Base-by-base conservation (phyloP, 345 rosid genomes). In the Pseudoturritis turrita region DNA sequence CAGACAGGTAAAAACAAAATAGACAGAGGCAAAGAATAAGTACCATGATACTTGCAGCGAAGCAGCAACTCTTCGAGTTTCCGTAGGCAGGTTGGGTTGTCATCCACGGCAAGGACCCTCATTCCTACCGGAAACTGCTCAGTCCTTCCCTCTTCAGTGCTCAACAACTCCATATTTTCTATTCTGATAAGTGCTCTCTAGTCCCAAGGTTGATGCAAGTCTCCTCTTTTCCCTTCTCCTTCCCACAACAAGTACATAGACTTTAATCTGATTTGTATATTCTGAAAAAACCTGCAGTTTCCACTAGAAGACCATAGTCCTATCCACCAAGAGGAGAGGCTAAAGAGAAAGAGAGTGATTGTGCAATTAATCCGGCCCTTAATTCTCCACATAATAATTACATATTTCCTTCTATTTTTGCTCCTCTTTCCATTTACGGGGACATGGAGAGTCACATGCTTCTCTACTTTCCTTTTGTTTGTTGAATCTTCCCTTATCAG, bases 51-150 rank as follows among this genome's bases (percentile, higher is more conserved):
- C 47, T 90, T 85, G 86, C 95, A 90, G 13, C 83, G 78, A 71
- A 85, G 88, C 65, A 90, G 88, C 70, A 90, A 75, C 65, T 85
- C 79, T 65, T 88, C 85, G 3, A 90, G 78, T 65, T 80, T 56
- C 29, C 81, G 66, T 28, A 90, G 95, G 52, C 92, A 88, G 51
- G 92, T 85, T 10, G 89, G 88, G 74, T 84, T 87, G 37, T 90
- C 97, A 69, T 90, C 97, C 26, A 88, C 92, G 6, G 97, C 97
- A 77, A 90, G 81, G 35, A 90, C 92, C 17, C 97, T 80, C 90
- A 90, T 83, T 15, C 97, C 97, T 36, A 81, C 68, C 0, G 96
- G 96, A 74, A 90, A 90, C 81, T 77, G 82, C 52, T 86, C 87
- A 22, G 7, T 15, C 18, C 66, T 76, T 40, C 61, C 62, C 9